Base-by-base conservation (phyloP, 1,284 basidiomycete species). In the Austroboletus niveus region DNA sequence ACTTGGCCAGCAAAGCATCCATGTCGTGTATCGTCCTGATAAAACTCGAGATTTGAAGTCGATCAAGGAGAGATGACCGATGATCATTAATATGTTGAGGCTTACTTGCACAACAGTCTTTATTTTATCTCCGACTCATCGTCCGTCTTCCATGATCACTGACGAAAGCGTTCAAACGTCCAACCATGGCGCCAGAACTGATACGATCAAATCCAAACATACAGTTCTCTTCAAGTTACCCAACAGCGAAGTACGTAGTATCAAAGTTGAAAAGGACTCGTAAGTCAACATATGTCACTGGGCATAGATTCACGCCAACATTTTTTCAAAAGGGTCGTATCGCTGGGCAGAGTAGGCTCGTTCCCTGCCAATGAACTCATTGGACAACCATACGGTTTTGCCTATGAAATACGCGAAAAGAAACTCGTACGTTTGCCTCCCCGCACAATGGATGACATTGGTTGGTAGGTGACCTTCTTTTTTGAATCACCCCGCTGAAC, bases 371-470 rank as follows among this genome's bases (percentile, higher is more conserved):
- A 81, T 57, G 81, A 87, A 43, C 76, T 94, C 35, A 75, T 92
- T 39, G 82, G 80, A 32, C 80, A 89, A 54, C 82, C 84, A 2
- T 92, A 85, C 65, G 92, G 91, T 7, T 71, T 88, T 50, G 81
- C 86, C 1, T 89, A 90, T 63, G 90, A 93, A 63, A 85, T 94
- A 49, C 69, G 75, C 39, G 79, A 81, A 58, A 89, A 87, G 65
- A 82, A 78, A 52, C 75, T 92, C 55, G 79, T 73, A 50, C 71
- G 81, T 35, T 62, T 88, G 17, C 79, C 83, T 50, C 81, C 87
- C 36, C 78, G 76, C 47, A 78, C 79, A 17, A 70, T 90, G 61
- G 78, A 86, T 61, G 89, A 92, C 71, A 75, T 92, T 60, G 89
- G 89, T 88, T 69, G 46, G 54, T 60, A 77, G 57, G 48, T 29